Evolutionary conservation across 306 rosid genomes (phyloP).

Genomic region (Malus asiatica): DNA sequence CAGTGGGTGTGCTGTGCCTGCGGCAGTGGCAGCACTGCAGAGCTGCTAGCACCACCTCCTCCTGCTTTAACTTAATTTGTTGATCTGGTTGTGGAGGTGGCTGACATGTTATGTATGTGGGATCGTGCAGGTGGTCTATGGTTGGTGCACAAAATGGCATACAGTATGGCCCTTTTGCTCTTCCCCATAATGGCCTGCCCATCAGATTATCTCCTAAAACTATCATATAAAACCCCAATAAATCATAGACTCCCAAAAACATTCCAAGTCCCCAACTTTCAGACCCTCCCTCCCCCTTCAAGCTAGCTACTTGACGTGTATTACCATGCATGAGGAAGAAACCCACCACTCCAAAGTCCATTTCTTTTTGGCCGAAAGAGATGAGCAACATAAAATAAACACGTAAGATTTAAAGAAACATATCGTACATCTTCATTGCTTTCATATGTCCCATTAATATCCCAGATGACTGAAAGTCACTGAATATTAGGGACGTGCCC

Average conservation of each 20-base stretch:
- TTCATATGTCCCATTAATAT: background rate
- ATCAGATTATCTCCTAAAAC: conserved; percentile 46
- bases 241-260: background rate
- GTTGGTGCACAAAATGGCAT: conserved; percentile 70
- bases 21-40: background rate
- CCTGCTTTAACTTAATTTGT: background rate
- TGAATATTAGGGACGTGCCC: no score
- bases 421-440: background rate
- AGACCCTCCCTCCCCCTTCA: background rate
- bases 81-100: background rate
- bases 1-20: no score
- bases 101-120: background rate
- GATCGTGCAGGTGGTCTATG: conserved; percentile 59
- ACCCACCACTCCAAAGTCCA: background rate
- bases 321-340: background rate
- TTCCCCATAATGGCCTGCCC: conserved; percentile 92
- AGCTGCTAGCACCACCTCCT: background rate
- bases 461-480: background rate
- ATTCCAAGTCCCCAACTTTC: background rate
- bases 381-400: background rate
- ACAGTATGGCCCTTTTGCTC: conserved; percentile 96
- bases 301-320: background rate
- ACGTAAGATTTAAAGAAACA: background rate
- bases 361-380: conserved; percentile 25
- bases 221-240: background rate